phyloP scores from a whole-genome alignment of 257 asterid genomes.

The Paulownia fortunei region DNA sequence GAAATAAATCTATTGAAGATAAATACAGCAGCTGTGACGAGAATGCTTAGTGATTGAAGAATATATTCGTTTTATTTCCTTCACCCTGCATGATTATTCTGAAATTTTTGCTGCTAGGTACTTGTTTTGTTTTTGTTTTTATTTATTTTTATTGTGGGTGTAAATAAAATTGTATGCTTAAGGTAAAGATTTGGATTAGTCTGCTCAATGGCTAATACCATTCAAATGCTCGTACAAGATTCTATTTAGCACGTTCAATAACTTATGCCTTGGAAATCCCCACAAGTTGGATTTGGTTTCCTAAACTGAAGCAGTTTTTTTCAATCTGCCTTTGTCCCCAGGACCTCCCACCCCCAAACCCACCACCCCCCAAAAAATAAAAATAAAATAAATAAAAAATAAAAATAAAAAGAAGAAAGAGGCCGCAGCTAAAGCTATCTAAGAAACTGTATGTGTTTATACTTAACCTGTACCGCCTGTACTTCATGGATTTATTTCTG shows the following conservation, averaged over 20 bases:
- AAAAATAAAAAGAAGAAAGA: too few relatives aligned
- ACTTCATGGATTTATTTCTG: background rate
- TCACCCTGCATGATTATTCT: background rate
- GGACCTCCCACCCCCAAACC: background rate
- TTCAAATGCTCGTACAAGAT: background rate
- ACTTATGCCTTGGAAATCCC: background rate
- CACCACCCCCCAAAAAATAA: background rate
- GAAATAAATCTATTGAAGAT: background rate
- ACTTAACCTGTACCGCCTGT: background rate
- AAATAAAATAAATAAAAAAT: too few relatives aligned
- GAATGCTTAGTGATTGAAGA: background rate
- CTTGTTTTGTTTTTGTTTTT: background rate
- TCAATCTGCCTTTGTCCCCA: background rate
- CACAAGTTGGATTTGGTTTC: conserved; percentile 6
- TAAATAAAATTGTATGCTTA: conserved; percentile 1
- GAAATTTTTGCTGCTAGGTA: conserved; percentile 1
- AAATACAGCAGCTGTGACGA: conserved; percentile 1
- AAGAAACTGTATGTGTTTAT: background rate
- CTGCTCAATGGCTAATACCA: background rate
- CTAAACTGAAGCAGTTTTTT: background rate
- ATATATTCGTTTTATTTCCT: background rate
- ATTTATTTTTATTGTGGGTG: background rate
- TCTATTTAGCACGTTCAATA: background rate
- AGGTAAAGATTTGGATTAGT: background rate
- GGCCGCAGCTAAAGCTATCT: background rate